These are phyloP conservation scores for Raffaelea deltoideospora DNA, from an alignment of 2,329 filamentous ascomycete species.

Conservation along the genomic window DNA sequence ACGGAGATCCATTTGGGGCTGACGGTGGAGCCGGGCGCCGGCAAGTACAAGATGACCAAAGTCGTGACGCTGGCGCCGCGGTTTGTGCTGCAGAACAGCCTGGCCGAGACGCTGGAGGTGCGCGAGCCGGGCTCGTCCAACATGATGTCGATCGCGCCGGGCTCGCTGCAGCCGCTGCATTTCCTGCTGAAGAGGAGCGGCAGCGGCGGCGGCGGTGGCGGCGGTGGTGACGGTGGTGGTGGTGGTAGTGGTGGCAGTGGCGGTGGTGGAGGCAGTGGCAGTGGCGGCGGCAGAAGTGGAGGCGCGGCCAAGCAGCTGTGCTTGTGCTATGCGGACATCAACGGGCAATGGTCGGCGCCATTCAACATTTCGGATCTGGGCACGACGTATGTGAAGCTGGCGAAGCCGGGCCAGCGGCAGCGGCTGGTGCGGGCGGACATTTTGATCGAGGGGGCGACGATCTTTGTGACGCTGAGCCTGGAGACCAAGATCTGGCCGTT, in stretches of 20 bases:
- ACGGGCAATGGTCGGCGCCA: constrained; percentile 94
- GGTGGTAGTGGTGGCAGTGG: too few relatives aligned
- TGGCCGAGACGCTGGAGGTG: constrained; percentile 76
- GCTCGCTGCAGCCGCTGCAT: constrained; percentile 73
- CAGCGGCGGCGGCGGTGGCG: too few relatives aligned
- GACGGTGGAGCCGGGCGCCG: constrained; percentile 76
- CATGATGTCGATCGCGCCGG: constrained; percentile 59
- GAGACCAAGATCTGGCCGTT: constrained; percentile 97
- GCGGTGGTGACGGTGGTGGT: too few relatives aligned
- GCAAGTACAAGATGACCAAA: constrained; percentile 96
- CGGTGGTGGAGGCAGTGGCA: too few relatives aligned
- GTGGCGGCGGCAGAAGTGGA: too few relatives aligned
- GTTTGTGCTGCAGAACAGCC: constrained; percentile 87
- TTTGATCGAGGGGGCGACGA: constrained; percentile 80
- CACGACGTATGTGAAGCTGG: constrained; percentile 83
- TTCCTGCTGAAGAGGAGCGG: constrained; percentile 83
- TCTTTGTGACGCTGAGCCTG: constrained; percentile 80
- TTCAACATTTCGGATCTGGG: constrained; percentile 96
- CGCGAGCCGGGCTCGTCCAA: constrained; percentile 86
- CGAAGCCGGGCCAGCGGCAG: constrained; percentile 79
- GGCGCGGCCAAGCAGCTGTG: constrained; percentile 75
- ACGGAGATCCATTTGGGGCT: constrained; percentile 86
- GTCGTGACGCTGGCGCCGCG: constrained; percentile 85
- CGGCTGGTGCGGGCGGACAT: constrained; percentile 77
- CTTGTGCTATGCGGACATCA: constrained; percentile 81